Percentiles rank a stretch among this genome's conserved stretches.
phyloP scores from a whole-genome alignment of 371 early-diverging fungal genomes.

The Fennellomyces sp. region DNA sequence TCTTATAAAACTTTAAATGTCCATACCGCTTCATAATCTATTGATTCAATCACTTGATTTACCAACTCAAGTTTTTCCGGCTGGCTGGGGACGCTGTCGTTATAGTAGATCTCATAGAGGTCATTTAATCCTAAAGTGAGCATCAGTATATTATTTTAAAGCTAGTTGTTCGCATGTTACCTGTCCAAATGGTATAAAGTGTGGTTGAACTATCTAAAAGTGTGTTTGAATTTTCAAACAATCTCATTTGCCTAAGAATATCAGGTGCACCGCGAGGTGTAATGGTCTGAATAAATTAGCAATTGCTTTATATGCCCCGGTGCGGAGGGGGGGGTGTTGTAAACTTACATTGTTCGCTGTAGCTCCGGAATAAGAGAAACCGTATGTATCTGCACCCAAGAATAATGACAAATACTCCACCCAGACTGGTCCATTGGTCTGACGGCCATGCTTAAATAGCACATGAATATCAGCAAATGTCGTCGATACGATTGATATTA shows the following conservation, averaged over 20 bases:
- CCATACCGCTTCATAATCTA: constrained; percentile 12
- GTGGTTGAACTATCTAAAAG: not conserved
- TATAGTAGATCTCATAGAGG: constrained; percentile 28
- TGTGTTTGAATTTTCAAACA: not conserved
- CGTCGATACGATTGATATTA: no score
- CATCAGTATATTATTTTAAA: not conserved
- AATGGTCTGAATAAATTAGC: not conserved
- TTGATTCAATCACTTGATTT: not conserved
- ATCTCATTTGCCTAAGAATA: constrained; percentile 7
- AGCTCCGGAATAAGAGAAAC: constrained; percentile 28
- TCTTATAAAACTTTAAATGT: not conserved
- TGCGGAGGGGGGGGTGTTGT: not conserved
- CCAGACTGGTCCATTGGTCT: constrained; percentile 26
- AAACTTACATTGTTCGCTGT: constrained; percentile 25
- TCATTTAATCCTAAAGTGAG: constrained; percentile 24
- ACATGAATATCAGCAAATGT: no score
- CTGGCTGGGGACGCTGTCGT: not conserved
- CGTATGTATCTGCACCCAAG: constrained; percentile 18
- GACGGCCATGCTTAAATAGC: constrained; percentile 8
- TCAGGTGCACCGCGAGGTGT: constrained; percentile 10
- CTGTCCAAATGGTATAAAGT: constrained; percentile 14
- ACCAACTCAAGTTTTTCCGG: not conserved
- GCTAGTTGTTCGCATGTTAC: not conserved
- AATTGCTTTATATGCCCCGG: not conserved
- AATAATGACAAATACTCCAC: constrained; percentile 23